Conservation (phyloP, 1,284 basidiomycete genomes). For the Irpex rosettiformis region DNA sequence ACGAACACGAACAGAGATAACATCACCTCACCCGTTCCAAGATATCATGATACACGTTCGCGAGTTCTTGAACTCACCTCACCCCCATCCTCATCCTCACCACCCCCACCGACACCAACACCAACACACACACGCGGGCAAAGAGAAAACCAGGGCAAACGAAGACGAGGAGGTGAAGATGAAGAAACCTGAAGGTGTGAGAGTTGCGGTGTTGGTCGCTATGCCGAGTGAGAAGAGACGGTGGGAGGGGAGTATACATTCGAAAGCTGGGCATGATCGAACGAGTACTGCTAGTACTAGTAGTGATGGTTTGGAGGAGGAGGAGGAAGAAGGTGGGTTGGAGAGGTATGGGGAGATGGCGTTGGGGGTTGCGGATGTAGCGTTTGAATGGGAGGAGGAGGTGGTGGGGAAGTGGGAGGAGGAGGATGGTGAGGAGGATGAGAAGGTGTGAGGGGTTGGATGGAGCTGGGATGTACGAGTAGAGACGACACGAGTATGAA, state of each 20-base stretch:
- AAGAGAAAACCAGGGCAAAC: not conserved
- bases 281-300: not conserved
- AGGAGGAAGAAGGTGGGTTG: not conserved
- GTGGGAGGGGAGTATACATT: not conserved
- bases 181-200: no score
- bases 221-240: slow-evolving; percentile 9
- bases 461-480: no score
- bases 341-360: slow-evolving; percentile 4
- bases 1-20: not conserved
- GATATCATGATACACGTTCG: not conserved
- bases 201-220: slow-evolving; percentile 12
- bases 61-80: no score
- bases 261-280: not conserved
- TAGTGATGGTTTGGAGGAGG: not conserved
- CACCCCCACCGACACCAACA: not conserved
- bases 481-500: no score
- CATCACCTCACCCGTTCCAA: not conserved
- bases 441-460: not conserved
- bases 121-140: not conserved
- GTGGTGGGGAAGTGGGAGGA: not conserved
- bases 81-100: no score
- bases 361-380: slow-evolving; percentile 10
- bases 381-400: slow-evolving; percentile 5
- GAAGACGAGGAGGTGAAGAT: not conserved
- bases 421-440: not conserved